Percentiles rank a stretch among this genome's conserved stretches.
Conservation (phyloP, 768 basidiomycete species). For the Lyophyllum decastes region DNA sequence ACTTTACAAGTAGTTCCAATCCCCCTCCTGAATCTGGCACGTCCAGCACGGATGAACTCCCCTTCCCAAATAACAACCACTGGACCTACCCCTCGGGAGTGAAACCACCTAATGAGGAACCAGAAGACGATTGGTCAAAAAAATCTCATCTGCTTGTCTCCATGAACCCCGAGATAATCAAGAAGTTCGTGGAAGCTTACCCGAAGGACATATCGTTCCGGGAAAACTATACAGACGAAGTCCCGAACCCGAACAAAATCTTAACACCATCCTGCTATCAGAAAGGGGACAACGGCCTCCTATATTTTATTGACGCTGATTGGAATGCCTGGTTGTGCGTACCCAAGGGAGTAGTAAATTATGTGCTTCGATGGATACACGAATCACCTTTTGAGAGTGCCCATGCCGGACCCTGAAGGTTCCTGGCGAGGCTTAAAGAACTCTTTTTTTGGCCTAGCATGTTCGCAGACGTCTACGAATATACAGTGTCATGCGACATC, state of each 20-base stretch:
- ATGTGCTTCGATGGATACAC: slow-evolving; percentile 13
- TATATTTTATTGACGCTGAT: slow-evolving; percentile 21
- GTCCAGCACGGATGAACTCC: neutral
- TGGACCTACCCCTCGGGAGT: neutral
- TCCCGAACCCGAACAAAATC: neutral
- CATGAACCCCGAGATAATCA: neutral
- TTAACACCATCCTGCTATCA: neutral
- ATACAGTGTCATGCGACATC: neutral
- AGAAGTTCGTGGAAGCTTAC: neutral
- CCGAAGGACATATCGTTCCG: neutral
- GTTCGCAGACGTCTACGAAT: neutral
- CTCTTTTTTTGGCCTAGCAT: neutral
- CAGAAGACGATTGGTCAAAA: neutral
- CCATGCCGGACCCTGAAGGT: slow-evolving; percentile 4
- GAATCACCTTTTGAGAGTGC: slow-evolving; percentile 17
- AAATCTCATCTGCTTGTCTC: neutral
- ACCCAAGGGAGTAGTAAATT: neutral
- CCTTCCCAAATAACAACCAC: neutral
- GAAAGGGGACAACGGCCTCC: neutral
- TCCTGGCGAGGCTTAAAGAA: slow-evolving; percentile 10
- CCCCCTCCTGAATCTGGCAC: too few relatives aligned
- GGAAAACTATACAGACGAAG: neutral
- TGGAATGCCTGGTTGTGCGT: slow-evolving; percentile 20
- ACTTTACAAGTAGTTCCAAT: too few relatives aligned
- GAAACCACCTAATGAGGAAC: neutral